Evolutionary conservation across 2,329 filamentous ascomycete species (phyloP).

Genomic region (Penicillium sp.): DNA sequence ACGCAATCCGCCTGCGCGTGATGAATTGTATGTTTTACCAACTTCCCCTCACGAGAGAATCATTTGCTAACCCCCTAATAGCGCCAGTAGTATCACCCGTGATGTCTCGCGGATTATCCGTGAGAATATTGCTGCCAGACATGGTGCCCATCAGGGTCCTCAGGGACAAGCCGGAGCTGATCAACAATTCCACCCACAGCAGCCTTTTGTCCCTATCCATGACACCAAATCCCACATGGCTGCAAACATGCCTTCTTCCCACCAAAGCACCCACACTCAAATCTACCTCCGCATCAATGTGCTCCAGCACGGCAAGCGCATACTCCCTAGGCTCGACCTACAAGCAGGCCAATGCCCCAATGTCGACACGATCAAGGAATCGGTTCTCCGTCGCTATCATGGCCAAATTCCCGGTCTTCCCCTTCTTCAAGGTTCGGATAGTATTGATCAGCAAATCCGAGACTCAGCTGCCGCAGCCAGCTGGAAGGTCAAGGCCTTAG

Average conservation of each 20-base stretch:
- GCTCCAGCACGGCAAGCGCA: slow-evolving; percentile 47
- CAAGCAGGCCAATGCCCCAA: slow-evolving; percentile 44
- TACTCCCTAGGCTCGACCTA: slow-evolving; percentile 47
- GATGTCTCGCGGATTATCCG: slow-evolving; percentile 51
- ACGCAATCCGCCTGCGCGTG: slow-evolving; percentile 38
- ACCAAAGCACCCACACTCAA: slow-evolving; percentile 24
- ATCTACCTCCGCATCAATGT: slow-evolving; percentile 48
- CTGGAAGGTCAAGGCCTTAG: slow-evolving; percentile 49
- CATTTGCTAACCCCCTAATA: slow-evolving; percentile 36
- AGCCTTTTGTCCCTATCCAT: slow-evolving; percentile 28
- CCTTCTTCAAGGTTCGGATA: slow-evolving; percentile 17
- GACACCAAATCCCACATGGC: slow-evolving; percentile 2
- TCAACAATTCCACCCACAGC: slow-evolving; percentile 29
- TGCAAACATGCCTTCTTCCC: slow-evolving; percentile 8
- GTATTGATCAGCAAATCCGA: slow-evolving; percentile 25
- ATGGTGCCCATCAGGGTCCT: slow-evolving; percentile 21
- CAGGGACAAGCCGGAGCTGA: slow-evolving; percentile 16
- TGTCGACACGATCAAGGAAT: slow-evolving; percentile 40
- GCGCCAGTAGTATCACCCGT: slow-evolving; percentile 50
- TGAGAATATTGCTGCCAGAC: slow-evolving; percentile 41
- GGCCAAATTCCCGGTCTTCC: slow-evolving; percentile 39
- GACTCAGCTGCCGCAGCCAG: slow-evolving; percentile 19
- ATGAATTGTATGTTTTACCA: slow-evolving; percentile 47
- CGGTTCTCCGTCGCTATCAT: slow-evolving; percentile 40
- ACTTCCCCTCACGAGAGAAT: too few species aligned